Base-by-base conservation (phyloP, 257 asterid species). In the Solanum chaucha region DNA sequence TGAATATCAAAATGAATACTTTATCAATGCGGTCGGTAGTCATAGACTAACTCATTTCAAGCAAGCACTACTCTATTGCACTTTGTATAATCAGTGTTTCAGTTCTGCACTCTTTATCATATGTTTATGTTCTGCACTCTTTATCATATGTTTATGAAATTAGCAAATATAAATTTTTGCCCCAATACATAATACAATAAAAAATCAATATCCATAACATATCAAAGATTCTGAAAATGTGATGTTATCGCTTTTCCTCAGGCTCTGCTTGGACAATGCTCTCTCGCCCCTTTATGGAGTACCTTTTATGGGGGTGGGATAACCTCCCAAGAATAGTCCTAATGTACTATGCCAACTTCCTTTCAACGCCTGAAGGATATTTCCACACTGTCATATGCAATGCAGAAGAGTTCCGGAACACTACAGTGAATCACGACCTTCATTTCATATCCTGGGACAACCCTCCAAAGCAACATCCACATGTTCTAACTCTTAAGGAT, bases 211-310 rank as follows among this genome's bases (percentile, higher is more conserved):
- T n/a, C 10, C 55, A 46, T 48, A 9, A 1, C 15, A n/a, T 5
- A 48, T 15, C 15, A 28, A 1, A 46, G 17, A 80, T 80, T 17
- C 5, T 46, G 22, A 75, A 14, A 15, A 0, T 26, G 41, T 5
- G 30, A 22, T 30, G 46, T 13, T 30, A 41, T 85, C 10, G 2
- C 74, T 83, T 82, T 55, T 72, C 4, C 87, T 72, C 92, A 95
- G 96, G 98, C 68, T 95, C 97, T 44, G 98, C 98, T 88, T 95
- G 98, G 98, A 93, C 91, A 92, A 92, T 94, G 94, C 93, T 95
- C 30, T 95, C 98, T 65, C 95, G 98, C 55, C 90, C 96, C 67
- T 95, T 95, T 70, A 78, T 95, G 24, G 98, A 95, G 89, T 95
- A 91, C 89, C 91, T 92, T 48, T 40, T 95, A 82, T 91, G 92